phyloP scores from a whole-genome alignment of 2,329 filamentous ascomycete species.

The Aspergillus arachidicola region DNA sequence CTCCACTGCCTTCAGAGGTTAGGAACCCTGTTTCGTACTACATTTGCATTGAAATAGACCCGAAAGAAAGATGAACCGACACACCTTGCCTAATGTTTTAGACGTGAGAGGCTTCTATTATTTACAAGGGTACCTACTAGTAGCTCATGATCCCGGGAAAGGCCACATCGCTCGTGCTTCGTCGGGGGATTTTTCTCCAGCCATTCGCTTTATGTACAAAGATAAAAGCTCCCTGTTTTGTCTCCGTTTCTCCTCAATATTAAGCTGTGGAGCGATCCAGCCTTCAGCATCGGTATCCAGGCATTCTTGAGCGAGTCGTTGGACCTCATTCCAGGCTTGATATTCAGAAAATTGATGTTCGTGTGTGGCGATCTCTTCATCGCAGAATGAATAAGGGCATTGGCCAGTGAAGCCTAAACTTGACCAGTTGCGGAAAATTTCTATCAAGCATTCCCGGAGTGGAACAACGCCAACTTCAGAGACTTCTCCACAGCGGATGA shows the following conservation, averaged over 20 bases:
- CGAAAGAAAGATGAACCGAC: too few species aligned
- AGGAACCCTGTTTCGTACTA: neutral
- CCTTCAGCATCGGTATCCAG: conserved; percentile 39
- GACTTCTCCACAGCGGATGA: conserved; percentile 33
- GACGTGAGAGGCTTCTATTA: too few species aligned
- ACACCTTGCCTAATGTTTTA: too few species aligned
- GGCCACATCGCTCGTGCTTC: conserved; percentile 25
- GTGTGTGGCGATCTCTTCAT: conserved; percentile 31
- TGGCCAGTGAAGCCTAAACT: conserved; percentile 25
- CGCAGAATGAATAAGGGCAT: conserved; percentile 32
- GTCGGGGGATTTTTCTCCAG: conserved; percentile 20
- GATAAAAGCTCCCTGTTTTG: conserved; percentile 30
- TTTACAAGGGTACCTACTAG: too few species aligned
- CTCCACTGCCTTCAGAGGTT: neutral
- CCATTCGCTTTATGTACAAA: conserved; percentile 22
- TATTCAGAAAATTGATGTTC: conserved; percentile 36
- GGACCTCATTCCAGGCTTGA: conserved; percentile 28
- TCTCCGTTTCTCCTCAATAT: conserved; percentile 27
- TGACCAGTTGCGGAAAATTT: conserved; percentile 32
- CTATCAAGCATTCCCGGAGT: conserved; percentile 37
- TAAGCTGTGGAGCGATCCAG: conserved; percentile 36
- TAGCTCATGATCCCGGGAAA: conserved; percentile 14
- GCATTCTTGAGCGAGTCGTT: conserved; percentile 28
- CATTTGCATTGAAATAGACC: neutral
- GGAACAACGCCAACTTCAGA: conserved; percentile 31